Evolutionary conservation across 2,329 filamentous ascomycete species (phyloP), one percentile per base, ranked within the genome.

Genomic region (Epichloe bromicola): DNA sequence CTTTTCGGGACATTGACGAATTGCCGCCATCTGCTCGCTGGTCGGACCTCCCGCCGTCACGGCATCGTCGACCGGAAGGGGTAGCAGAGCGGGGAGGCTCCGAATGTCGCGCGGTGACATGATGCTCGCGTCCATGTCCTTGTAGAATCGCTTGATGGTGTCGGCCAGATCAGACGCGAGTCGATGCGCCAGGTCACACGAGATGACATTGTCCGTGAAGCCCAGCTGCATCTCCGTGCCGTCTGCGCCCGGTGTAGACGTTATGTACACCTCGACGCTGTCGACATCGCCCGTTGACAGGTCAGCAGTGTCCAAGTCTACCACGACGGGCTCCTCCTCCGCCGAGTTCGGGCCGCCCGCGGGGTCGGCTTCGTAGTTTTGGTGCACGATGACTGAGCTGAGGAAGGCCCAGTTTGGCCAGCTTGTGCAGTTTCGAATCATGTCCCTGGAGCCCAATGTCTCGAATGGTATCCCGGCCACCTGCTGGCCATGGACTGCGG

Each of bases 201-300:
- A 14, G 23, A 50, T 40, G 42, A 50, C 36, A 34, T 50, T 50
- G 34, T 50, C 42, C 36, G 48, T 41, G 41, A 50, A 50, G 17
- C 15, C 17, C 19, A 50, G 15, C 1, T 50, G 41, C n/a, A 50
- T 46, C 7, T 46, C 34, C 2, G 36, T 45, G 36, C 49, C 30
- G 41, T 15, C 34, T 12, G 41, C n/a, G 23, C 42, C 36, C 17
- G 49, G 49, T n/a, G 49, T 50, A 3, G 49, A 50, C 3, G 49
- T 50, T 5, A 50, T 46, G 42, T 46, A 50, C 4, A 50, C 49
- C 36, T 50, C 34, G n/a, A 50, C 49, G 3, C 36, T 50, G 36
- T 50, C 49, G 8, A 50, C 11, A n/a, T 46, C 49, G 34, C 42
- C 49, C n/a, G 49, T 40, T 11, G 48, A 50, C 36, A 50, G 34